Evolutionary conservation across 108 stramenopile genomes (phyloP), one percentile per base, ranked within the genome.

Genomic region (Parietichytrium sp.): DNA sequence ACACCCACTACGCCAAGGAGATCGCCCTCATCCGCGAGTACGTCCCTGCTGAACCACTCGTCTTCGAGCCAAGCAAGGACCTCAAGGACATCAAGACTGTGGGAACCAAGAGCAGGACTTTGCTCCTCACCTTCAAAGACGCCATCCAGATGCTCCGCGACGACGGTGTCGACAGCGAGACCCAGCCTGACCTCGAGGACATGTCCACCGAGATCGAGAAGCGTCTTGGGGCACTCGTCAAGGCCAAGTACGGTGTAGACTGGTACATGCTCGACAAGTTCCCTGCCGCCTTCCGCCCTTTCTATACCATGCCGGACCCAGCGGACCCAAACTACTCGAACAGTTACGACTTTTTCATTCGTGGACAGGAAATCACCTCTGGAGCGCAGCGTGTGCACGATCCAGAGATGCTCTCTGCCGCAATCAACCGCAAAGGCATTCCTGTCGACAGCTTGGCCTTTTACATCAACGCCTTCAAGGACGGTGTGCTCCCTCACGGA

Each of bases 221-320:
- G 88, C 93, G 93, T 82, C 91, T 99, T 4, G 98, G 98, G 42
- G 91, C 94, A 51, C 89, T 99, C 82, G 97, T 99, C 42, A 87
- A 86, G 79, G 93, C 94, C 54, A 98, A 98, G 92, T 99, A 96
- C 83, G 91, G 88, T 8, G 97, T 96, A 33, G 98, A 99, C 89
- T 99, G 98, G 88, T 99, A 93, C 89, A 96, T 99, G 79, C 96
- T 99, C 96, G 98, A 99, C 93, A 97, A 98, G 93, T 99, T 96
- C 87, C 98, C 98, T 13, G 83, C 98, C 26, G 54, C 88, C 18
- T 96, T 96, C 42, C 91, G 98, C 50, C 97, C 98, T 20, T 99
- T 99, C 84, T 99, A 99, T 90, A 96, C 97, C 45, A 99, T 99
- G 98, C 97, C 97, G 36, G 92, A 93, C 83, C 96, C 97, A 3